These are phyloP conservation scores for Colletotrichum eleusines DNA, from an alignment of 2,329 filamentous ascomycete genomes.

Conservation along the genomic window DNA sequence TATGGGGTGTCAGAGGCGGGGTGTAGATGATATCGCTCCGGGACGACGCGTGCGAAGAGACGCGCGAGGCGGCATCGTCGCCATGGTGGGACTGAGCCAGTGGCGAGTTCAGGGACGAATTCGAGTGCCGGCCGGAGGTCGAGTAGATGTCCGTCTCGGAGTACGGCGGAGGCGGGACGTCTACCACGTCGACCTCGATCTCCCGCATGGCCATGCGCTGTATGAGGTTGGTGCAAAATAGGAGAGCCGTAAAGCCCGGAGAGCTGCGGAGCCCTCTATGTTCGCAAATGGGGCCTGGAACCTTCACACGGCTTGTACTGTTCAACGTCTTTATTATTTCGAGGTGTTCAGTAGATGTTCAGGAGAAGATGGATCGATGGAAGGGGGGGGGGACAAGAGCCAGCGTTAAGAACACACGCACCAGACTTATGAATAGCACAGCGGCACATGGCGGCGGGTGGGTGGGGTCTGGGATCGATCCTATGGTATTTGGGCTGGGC, in stretches of 20 bases:
- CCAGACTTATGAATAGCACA: conserved; percentile 27
- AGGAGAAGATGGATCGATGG: neutral
- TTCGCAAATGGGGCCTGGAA: neutral
- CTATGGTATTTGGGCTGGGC: conserved; percentile 35
- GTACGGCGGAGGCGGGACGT: conserved; percentile 67
- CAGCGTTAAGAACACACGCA: conserved; percentile 25
- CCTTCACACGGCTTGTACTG: neutral
- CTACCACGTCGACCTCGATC: conserved; percentile 45
- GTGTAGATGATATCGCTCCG: conserved; percentile 63
- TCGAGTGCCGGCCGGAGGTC: conserved; percentile 48
- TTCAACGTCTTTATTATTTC: neutral
- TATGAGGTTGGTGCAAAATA: neutral
- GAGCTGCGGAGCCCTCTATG: neutral
- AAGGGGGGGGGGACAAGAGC: neutral
- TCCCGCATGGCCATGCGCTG: conserved; percentile 36
- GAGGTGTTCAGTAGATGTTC: neutral
- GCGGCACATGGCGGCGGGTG: conserved; percentile 13
- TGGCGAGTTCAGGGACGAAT: conserved; percentile 39
- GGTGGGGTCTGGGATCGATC: conserved; percentile 29
- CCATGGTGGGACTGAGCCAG: conserved; percentile 42
- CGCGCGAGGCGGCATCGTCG: conserved; percentile 53
- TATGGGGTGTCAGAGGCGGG: conserved; percentile 62
- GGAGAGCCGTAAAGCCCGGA: neutral
- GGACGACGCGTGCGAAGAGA: conserved; percentile 53
- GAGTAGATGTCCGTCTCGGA: conserved; percentile 69